phyloP scores from a whole-genome alignment of 1,139 yeast genomes.

The Kurtzmaniella quercitrusa region DNA sequence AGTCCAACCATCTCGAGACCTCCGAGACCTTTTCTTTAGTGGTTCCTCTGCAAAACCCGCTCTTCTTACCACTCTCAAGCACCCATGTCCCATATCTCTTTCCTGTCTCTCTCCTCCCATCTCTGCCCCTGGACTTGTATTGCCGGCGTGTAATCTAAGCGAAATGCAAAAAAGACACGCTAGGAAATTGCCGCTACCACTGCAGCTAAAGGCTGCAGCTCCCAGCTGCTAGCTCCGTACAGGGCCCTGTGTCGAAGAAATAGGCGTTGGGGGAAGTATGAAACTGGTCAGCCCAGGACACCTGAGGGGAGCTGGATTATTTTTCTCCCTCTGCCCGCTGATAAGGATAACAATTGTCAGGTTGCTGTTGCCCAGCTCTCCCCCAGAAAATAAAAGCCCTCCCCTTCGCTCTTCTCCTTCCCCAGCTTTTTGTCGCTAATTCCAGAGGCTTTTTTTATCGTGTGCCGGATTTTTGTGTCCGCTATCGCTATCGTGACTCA shows the following conservation, averaged over 20 bases:
- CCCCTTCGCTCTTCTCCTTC: neutral
- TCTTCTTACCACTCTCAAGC: too few relatives aligned
- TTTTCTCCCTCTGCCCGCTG: neutral
- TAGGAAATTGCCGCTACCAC: neutral
- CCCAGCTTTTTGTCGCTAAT: neutral
- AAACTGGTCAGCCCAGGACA: too few relatives aligned
- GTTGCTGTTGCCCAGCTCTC: too few relatives aligned
- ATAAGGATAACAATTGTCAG: neutral
- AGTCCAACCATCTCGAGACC: too few relatives aligned
- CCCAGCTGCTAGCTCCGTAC: neutral
- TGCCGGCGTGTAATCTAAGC: too few relatives aligned
- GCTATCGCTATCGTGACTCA: constrained; percentile 1
- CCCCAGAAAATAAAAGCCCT: neutral
- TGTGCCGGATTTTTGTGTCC: neutral
- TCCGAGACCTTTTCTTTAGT: too few relatives aligned
- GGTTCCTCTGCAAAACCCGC: too few relatives aligned
- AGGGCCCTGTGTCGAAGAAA: too few relatives aligned
- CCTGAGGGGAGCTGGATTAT: neutral
- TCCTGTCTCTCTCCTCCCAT: too few relatives aligned
- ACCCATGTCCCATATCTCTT: too few relatives aligned
- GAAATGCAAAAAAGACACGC: neutral
- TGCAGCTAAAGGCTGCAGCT: neutral
- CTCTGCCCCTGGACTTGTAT: too few relatives aligned
- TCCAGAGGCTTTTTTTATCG: neutral
- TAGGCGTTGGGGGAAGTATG: too few relatives aligned